Conservation (phyloP, 352 stramenopile genomes). For the Pythium rishiriense region DNA sequence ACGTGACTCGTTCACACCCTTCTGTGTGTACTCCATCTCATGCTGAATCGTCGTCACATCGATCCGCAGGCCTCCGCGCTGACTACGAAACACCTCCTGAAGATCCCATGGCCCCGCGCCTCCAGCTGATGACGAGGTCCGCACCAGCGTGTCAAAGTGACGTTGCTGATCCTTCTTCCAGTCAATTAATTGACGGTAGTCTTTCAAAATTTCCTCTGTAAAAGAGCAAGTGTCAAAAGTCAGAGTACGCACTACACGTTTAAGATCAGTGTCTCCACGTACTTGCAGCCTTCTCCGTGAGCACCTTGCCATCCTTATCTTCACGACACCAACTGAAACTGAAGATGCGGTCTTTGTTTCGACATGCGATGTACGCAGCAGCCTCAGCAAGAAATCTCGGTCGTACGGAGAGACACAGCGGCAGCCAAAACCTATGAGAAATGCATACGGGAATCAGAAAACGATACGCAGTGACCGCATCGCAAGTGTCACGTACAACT, state of each 20-base stretch:
- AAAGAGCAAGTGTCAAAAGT: background rate
- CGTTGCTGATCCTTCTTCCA: conserved; percentile 71
- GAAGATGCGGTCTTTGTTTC: conserved; percentile 75
- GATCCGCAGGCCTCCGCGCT: conserved; percentile 65
- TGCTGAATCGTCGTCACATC: conserved; percentile 57
- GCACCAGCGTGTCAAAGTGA: conserved; percentile 59
- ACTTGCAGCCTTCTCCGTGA: conserved; percentile 75
- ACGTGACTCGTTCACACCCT: conserved; percentile 64
- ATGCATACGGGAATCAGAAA: background rate
- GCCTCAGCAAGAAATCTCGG: conserved; percentile 66
- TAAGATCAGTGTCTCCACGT: conserved; percentile 20
- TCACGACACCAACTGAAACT: conserved; percentile 77
- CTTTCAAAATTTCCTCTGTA: conserved; percentile 64
- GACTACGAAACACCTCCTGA: conserved; percentile 50
- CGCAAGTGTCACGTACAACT: conserved; percentile 41
- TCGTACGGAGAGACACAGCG: conserved; percentile 54
- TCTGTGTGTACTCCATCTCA: conserved; percentile 67
- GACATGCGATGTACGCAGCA: conserved; percentile 74
- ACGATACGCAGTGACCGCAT: background rate
- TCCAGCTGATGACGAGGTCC: conserved; percentile 30
- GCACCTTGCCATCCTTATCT: conserved; percentile 43
- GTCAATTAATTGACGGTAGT: conserved; percentile 52
- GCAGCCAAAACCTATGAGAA: conserved; percentile 61
- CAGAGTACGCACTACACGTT: conserved; percentile 4
- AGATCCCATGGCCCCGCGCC: conserved; percentile 35